Evolutionary conservation across 495 filamentous ascomycete species (phyloP).

Genomic region (Aspergillus steynii): DNA sequence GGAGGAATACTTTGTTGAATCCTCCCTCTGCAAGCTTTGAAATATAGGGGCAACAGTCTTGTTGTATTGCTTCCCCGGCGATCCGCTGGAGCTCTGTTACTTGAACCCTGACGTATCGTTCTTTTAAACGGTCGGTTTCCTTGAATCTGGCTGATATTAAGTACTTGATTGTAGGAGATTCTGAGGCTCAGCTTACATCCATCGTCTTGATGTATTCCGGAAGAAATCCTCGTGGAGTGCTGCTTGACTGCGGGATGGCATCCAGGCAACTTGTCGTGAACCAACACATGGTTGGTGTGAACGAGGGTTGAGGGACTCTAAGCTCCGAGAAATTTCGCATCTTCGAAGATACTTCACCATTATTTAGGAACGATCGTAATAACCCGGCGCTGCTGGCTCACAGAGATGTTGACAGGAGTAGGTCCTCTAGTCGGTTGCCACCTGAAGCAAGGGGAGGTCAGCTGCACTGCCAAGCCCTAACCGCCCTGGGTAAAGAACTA

Average conservation of each 20-base stretch:
- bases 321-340: conserved; percentile 8
- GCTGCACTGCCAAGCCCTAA: too few species aligned
- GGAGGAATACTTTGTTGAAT: conserved; percentile 36
- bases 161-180: conserved; percentile 7
- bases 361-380: background rate
- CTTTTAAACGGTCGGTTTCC: conserved; percentile 26
- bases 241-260: conserved; percentile 21
- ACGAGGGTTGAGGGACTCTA: conserved; percentile 11
- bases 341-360: conserved; percentile 1
- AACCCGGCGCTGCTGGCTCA: too few species aligned
- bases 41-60: conserved; percentile 29
- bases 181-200: conserved; percentile 20
- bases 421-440: too few species aligned
- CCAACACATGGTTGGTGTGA: conserved; percentile 17
- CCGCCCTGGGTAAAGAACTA: too few species aligned
- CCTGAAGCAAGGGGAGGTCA: too few species aligned
- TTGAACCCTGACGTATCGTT: conserved; percentile 33
- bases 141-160: conserved; percentile 25
- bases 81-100: conserved; percentile 34
- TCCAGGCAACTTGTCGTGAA: conserved; percentile 17
- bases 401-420: too few species aligned
- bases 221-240: conserved; percentile 24
- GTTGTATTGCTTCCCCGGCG: conserved; percentile 28
- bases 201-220: conserved; percentile 30
- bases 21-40: conserved; percentile 37